These are phyloP conservation scores for Carex pumila DNA, from an alignment of 176 grass and related monocot genomes.

Conservation along the genomic window DNA sequence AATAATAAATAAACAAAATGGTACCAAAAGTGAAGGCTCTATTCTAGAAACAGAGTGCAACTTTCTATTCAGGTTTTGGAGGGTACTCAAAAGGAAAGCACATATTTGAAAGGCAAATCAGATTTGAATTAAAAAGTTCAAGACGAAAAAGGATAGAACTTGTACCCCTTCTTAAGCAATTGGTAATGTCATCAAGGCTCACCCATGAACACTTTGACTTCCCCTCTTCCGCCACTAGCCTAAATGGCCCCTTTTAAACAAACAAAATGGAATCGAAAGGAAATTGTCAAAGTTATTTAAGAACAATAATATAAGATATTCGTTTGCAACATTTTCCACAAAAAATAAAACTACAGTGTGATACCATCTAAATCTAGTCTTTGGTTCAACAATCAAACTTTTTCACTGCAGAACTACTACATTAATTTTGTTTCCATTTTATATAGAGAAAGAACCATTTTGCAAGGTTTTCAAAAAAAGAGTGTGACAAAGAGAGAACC, in stretches of 20 bases:
- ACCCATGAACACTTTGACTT: slow-evolving; percentile 99
- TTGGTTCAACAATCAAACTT: neutral
- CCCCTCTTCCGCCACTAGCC: slow-evolving; percentile 94
- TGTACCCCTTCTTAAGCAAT: slow-evolving; percentile 88
- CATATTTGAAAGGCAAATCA: neutral
- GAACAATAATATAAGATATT: neutral
- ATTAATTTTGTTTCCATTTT: neutral
- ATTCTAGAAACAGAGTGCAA: neutral
- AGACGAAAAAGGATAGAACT: neutral
- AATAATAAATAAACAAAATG: neutral
- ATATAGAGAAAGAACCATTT: neutral
- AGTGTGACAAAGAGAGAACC: slow-evolving; percentile 31
- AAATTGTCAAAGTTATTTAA: neutral
- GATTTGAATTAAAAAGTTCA: neutral
- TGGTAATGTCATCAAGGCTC: slow-evolving; percentile 96
- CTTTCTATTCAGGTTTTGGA: neutral
- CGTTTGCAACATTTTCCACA: neutral
- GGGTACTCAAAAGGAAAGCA: neutral
- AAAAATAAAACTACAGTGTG: neutral
- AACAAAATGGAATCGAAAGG: neutral
- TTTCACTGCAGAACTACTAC: neutral
- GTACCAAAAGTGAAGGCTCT: neutral
- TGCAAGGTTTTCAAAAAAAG: neutral
- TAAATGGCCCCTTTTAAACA: slow-evolving; percentile 67
- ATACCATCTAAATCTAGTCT: neutral